Percentiles rank a stretch among this genome's conserved stretches.
Evolutionary conservation across 257 asterid genomes (phyloP).

Genomic region (Salvia rosmarinus): DNA sequence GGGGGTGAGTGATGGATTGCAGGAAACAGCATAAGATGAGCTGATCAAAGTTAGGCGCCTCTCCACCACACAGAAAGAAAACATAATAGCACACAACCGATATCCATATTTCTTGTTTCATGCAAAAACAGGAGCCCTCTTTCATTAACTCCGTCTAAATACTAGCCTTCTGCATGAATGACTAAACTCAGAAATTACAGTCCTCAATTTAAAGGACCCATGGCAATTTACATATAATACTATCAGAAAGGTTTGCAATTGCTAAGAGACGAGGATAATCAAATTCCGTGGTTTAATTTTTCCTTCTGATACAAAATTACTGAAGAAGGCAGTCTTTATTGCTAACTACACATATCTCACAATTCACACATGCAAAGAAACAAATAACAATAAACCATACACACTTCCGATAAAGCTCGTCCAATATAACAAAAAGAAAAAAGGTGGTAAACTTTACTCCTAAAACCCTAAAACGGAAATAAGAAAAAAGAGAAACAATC

Average conservation of each 20-base stretch:
- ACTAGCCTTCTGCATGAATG: not conserved
- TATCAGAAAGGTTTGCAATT: not conserved
- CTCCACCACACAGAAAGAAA: conserved; percentile 24
- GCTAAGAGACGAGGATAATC: conserved; percentile 12
- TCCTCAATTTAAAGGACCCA: conserved; percentile 3
- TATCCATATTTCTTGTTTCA: conserved; percentile 15
- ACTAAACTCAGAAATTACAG: conserved; percentile 14
- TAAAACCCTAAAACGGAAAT: conserved; percentile 38
- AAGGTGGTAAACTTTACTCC: conserved; percentile 1
- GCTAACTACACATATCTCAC: conserved; percentile 19
- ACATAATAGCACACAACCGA: conserved; percentile 17
- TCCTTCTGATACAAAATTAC: conserved; percentile 22
- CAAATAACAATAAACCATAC: not conserved
- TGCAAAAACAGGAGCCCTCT: not conserved
- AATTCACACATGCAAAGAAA: conserved; percentile 11
- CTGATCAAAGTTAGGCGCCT: conserved; percentile 9
- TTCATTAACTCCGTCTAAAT: conserved; percentile 3
- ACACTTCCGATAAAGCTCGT: conserved; percentile 20
- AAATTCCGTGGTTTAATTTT: not conserved
- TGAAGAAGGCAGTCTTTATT: conserved; percentile 20
- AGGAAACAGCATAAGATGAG: not conserved
- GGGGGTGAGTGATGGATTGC: not conserved
- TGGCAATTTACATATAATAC: conserved; percentile 11
- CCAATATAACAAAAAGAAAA: conserved; percentile 1
- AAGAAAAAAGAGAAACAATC: conserved; percentile 9